Base-by-base conservation (phyloP, 257 asterid species). In the Paraleonurus japonicus region DNA sequence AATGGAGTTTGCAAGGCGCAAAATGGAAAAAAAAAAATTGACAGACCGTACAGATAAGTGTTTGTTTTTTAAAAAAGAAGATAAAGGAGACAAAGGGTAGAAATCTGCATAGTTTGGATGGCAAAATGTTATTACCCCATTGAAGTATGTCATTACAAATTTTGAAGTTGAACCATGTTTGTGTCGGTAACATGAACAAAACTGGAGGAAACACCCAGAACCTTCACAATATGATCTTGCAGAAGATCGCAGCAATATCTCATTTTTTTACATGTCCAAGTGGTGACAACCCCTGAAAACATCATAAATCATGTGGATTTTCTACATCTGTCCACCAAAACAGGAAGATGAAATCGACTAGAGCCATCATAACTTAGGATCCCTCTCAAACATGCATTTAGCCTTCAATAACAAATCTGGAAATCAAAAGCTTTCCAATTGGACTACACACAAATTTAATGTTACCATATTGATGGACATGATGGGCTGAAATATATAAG, bases 221-320 rank as follows among this genome's bases (percentile, higher is more conserved):
- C 77, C 71, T 82, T 76, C 15, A 83, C 88, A 61, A 80, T 82
- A 83, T 83, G 81, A 58, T 82, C 86, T 76, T 82, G 87, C 80
- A 89, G 71, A 71, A 81, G 70, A 72, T 66, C 76, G 39, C 75
- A 86, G 79, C 92, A 83, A 37, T 79, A 69, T 78, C 80, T 77
- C 82, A 83, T 59, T 69, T 84, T n/a, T 84, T 76, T 85, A 85
- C 87, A 81, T 77, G 60, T 85, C 89, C 75, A 85, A 27, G 67
- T 76, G 89, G 85, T 6, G 90, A 66, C 23, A 69, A 68, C 53
- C 58, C 53, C 32, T 20, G 3, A 39, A 12, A 87, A 73, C 82
- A 84, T 55, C 79, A 71, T 58, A 85, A 69, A 61, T 81, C 89
- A 86, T 84, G 85, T 71, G 86, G 83, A 79, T 82, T 75, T 54